Evolutionary conservation across 2,329 filamentous ascomycete genomes (phyloP).

Genomic region (Penicillium brevicompactum): DNA sequence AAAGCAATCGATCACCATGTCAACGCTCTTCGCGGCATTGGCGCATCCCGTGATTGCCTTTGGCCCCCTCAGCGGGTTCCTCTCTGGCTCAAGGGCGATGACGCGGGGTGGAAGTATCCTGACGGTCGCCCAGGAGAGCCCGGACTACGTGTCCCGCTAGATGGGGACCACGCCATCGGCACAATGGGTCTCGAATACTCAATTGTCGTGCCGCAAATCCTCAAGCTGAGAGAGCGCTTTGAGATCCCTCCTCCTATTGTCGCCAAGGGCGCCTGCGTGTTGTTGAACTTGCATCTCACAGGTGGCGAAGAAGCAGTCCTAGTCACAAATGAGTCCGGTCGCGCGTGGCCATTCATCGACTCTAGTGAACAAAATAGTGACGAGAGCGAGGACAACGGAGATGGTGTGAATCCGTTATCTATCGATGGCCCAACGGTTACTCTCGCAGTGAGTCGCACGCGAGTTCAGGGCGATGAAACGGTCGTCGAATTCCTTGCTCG

Average conservation of each 20-base stretch:
- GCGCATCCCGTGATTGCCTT: neutral
- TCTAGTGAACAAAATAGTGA: neutral
- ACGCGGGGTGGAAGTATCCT: neutral
- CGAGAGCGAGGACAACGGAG: neutral
- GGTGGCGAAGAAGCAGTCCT: neutral
- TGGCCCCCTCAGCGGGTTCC: neutral
- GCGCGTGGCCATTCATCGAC: neutral
- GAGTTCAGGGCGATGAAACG: neutral
- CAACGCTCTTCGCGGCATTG: neutral
- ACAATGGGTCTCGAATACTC: neutral
- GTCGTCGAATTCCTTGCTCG: neutral
- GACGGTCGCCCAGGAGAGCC: neutral
- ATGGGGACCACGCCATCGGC: neutral
- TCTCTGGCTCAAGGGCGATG: neutral
- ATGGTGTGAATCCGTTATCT: neutral
- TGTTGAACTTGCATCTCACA: neutral
- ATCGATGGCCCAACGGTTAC: neutral
- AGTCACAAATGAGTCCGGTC: neutral
- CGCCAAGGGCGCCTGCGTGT: neutral
- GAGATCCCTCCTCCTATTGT: neutral
- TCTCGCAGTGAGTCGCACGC: neutral
- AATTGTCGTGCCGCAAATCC: neutral
- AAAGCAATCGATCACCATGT: neutral
- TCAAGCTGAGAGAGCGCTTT: neutral
- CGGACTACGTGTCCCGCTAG: neutral